Conservation (phyloP, 176 grass and related monocot genomes). For the Guadua angustifolia region DNA sequence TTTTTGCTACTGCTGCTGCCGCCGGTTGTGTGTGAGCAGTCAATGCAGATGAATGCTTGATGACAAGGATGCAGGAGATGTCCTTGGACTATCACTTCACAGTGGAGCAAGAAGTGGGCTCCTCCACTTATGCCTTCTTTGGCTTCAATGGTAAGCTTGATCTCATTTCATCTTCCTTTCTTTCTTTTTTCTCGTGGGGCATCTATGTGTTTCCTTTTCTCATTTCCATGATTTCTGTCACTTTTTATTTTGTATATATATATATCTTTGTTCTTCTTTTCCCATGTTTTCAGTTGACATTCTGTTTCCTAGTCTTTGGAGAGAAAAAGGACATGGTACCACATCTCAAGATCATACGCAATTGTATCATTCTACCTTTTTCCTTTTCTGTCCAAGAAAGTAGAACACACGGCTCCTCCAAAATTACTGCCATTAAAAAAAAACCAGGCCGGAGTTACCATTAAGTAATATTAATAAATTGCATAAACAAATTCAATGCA, state of each 20-base stretch:
- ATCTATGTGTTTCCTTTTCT: background rate
- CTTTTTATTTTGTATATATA: background rate
- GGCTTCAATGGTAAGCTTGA: slow-evolving; percentile 54
- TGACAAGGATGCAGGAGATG: slow-evolving; percentile 51
- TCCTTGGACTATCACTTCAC: slow-evolving; percentile 55
- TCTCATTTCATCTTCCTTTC: background rate
- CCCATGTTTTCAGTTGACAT: background rate
- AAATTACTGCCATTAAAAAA: background rate
- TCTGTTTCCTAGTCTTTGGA: background rate
- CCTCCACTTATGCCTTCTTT: slow-evolving; percentile 49
- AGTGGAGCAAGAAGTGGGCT: slow-evolving; percentile 50
- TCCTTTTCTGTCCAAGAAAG: background rate
- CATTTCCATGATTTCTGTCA: background rate
- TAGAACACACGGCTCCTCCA: background rate
- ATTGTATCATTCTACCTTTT: slow-evolving; percentile 3
- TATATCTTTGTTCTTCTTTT: background rate
- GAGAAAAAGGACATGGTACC: background rate
- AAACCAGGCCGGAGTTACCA: background rate
- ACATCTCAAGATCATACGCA: slow-evolving; percentile 9
- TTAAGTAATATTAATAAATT: slow-evolving; percentile 14
- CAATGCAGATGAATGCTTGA: slow-evolving; percentile 51
- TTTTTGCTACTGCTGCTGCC: background rate
- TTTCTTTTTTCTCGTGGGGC: background rate
- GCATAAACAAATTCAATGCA: background rate
- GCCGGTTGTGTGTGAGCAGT: slow-evolving; percentile 20